Evolutionary conservation across 495 filamentous ascomycete species (phyloP).

Genomic region (Penicillium fimorum): DNA sequence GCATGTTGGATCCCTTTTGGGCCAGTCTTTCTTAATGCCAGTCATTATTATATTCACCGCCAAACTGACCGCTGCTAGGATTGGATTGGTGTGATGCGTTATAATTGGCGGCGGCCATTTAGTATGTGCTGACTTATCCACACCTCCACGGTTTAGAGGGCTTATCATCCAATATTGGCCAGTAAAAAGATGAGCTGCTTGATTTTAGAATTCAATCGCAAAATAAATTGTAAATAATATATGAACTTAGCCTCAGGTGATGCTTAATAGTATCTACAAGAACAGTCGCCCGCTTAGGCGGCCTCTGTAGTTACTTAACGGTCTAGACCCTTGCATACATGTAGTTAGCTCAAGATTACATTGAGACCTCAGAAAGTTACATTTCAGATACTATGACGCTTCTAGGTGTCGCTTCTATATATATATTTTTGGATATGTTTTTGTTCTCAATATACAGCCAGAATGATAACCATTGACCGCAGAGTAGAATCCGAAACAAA

Average conservation of each 20-base stretch:
- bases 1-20: constrained; percentile 31
- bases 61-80: constrained; percentile 3
- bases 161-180: neutral
- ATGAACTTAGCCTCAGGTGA: neutral
- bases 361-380: too few relatives aligned
- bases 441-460: neutral
- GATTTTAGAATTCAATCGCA: neutral
- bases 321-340: too few relatives aligned
- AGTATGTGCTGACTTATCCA: constrained; percentile 12
- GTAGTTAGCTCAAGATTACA: too few relatives aligned
- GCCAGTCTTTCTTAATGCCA: constrained; percentile 23
- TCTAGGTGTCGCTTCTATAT: too few relatives aligned
- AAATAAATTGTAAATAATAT: neutral
- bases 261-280: too few relatives aligned
- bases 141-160: constrained; percentile 5
- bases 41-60: constrained; percentile 18
- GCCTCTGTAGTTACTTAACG: neutral
- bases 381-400: neutral
- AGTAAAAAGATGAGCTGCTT: neutral
- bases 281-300: neutral
- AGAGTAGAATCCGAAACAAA: neutral
- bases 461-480: neutral
- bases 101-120: neutral
- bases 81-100: neutral
- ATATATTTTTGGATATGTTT: neutral